Evolutionary conservation across 2,329 filamentous ascomycete species (phyloP).

Genomic region (Dactylellina drechsleri): DNA sequence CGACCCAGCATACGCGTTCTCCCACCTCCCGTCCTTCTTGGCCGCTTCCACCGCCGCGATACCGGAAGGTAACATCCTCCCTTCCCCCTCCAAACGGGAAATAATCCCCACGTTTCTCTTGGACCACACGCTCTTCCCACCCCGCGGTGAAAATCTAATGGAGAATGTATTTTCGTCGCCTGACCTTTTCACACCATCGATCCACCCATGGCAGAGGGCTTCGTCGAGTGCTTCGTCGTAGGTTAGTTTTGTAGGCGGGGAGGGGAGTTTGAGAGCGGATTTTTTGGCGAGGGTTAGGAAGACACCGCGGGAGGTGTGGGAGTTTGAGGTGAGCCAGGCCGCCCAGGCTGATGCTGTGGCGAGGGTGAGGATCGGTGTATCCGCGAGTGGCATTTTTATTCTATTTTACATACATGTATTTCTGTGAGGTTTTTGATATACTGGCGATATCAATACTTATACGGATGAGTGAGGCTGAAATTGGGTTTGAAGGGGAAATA

Average conservation of each 20-base stretch:
- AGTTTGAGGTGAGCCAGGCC: constrained; percentile 57
- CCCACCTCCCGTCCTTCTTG: constrained; percentile 70
- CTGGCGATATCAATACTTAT: too few species aligned
- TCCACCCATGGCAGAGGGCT: constrained; percentile 70
- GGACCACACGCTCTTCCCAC: constrained; percentile 69
- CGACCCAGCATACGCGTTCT: constrained; percentile 67
- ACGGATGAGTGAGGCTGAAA: too few species aligned
- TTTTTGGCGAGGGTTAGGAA: constrained; percentile 60
- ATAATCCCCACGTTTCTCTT: constrained; percentile 70
- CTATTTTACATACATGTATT: background rate
- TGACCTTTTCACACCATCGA: constrained; percentile 68
- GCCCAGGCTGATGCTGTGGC: constrained; percentile 57
- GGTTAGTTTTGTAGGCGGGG: constrained; percentile 58
- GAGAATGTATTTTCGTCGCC: constrained; percentile 66
- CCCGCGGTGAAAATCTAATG: constrained; percentile 70
- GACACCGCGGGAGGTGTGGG: constrained; percentile 57
- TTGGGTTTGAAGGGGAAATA: too few species aligned
- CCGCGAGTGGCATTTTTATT: constrained; percentile 25
- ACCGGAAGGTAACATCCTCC: constrained; percentile 66
- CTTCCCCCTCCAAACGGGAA: constrained; percentile 63
- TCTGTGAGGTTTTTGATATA: too few species aligned
- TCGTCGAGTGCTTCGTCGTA: constrained; percentile 62
- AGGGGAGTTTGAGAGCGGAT: constrained; percentile 58
- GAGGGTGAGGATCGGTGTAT: constrained; percentile 57
- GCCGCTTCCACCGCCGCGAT: constrained; percentile 67